Conservation (phyloP, 2,329 filamentous ascomycete genomes). For the Alternaria alternata region DNA sequence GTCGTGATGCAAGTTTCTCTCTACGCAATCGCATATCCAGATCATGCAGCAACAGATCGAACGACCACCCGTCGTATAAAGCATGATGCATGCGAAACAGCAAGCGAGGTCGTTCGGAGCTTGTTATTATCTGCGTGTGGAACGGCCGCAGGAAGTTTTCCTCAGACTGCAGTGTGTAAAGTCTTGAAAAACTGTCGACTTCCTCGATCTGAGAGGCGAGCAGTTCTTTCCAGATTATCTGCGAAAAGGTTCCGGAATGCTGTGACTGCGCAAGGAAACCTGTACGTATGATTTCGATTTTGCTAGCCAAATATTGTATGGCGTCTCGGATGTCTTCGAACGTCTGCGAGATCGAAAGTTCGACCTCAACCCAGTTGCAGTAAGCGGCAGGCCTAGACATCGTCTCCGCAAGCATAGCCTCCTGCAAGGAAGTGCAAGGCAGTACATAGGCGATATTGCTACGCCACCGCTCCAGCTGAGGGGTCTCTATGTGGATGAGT, state of each 20-base stretch:
- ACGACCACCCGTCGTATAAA: conserved; percentile 92
- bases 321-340: conserved; percentile 52
- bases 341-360: conserved; percentile 54
- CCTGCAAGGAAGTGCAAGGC: conserved; percentile 76
- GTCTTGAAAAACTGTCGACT: conserved; percentile 51
- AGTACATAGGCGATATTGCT: conserved; percentile 50
- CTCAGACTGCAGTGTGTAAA: conserved; percentile 48
- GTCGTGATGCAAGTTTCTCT: conserved; percentile 50
- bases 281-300: conserved; percentile 75
- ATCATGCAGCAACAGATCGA: conserved; percentile 77
- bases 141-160: conserved; percentile 66
- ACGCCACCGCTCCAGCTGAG: conserved; percentile 21
- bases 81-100: conserved; percentile 77
- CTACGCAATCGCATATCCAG: conserved; percentile 62
- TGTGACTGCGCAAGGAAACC: conserved; percentile 67
- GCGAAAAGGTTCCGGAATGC: conserved; percentile 61
- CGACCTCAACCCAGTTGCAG: conserved; percentile 78
- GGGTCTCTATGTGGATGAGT: not conserved
- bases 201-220: conserved; percentile 56
- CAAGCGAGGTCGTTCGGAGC: conserved; percentile 19
- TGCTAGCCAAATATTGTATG: conserved; percentile 30
- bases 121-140: conserved; percentile 62
- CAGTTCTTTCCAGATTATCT: conserved; percentile 69
- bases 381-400: conserved; percentile 68
- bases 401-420: conserved; percentile 83